Evolutionary conservation across 345 rosid species (phyloP).

Genomic region (Pistacia vera): DNA sequence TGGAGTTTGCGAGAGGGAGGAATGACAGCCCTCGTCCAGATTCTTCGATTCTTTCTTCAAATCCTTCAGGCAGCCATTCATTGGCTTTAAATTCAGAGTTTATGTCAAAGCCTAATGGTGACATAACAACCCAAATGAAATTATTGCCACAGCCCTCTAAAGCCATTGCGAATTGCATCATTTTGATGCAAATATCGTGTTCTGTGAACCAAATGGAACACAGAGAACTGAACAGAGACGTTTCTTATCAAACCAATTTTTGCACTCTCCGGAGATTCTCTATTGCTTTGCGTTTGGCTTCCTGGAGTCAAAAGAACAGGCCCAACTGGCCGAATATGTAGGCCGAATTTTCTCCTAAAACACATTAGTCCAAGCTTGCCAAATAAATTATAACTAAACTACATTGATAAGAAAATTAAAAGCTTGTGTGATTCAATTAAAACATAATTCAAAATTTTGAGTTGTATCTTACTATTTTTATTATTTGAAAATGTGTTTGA

Average conservation of each 20-base stretch:
- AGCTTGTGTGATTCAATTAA: no score
- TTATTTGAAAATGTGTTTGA: no score
- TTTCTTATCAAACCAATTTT: slow-evolving; percentile 27
- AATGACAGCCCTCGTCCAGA: slow-evolving; percentile 22
- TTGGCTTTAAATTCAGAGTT: slow-evolving; percentile 33
- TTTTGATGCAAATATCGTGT: slow-evolving; percentile 28
- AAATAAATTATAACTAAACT: no score
- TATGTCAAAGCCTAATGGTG: slow-evolving; percentile 31
- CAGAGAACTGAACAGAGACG: slow-evolving; percentile 23
- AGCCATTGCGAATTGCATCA: slow-evolving; percentile 33
- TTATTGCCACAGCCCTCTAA: slow-evolving; percentile 25
- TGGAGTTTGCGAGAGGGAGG: no score
- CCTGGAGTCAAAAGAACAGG: slow-evolving; percentile 22
- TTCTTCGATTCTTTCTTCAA: slow-evolving; percentile 27
- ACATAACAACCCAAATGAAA: slow-evolving; percentile 43
- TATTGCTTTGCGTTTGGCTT: slow-evolving; percentile 9
- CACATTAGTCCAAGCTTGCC: slow-evolving; percentile 18
- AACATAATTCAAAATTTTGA: no score
- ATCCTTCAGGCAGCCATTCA: slow-evolving; percentile 38
- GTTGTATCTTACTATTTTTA: no score
- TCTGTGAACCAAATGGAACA: slow-evolving; percentile 33
- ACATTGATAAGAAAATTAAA: no score
- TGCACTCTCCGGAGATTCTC: slow-evolving; percentile 14
- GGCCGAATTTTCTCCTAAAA: slow-evolving; percentile 19
- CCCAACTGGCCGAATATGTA: slow-evolving; percentile 32